A percentile compares a stretch with the other conserved stretches of the same genome.
Evolutionary conservation across 2,329 filamentous ascomycete genomes (phyloP).

Genomic region (Cordyceps cateniannulata): DNA sequence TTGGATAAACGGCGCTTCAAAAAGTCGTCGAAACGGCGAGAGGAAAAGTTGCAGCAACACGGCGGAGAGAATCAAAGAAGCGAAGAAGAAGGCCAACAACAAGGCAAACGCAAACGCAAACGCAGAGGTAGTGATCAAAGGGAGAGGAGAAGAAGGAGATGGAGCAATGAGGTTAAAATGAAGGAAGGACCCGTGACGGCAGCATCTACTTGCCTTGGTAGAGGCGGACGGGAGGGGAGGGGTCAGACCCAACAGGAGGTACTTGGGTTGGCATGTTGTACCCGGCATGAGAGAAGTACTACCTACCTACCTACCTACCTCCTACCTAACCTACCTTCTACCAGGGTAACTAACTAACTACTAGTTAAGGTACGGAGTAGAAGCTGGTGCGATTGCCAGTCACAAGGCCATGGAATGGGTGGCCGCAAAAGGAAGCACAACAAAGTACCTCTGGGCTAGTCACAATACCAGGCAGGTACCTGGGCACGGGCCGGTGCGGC

Average conservation of each 20-base stretch:
- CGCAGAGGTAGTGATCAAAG: not conserved
- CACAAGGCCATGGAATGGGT: too few species aligned
- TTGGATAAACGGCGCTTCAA: too few species aligned
- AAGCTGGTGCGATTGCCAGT: too few species aligned
- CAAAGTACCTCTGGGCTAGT: too few species aligned
- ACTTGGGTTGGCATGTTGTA: not conserved
- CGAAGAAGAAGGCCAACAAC: not conserved
- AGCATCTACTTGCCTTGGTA: not conserved
- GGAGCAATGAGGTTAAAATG: not conserved
- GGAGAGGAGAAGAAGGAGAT: not conserved
- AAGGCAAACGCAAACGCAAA: not conserved
- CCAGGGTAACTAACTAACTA: too few species aligned
- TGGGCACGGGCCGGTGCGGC: too few species aligned
- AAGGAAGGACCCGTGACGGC: conserved; percentile 1
- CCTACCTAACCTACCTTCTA: too few species aligned
- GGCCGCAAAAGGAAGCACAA: too few species aligned
- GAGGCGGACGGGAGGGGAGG: not conserved
- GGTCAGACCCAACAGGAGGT: not conserved
- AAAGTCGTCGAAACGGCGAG: not conserved
- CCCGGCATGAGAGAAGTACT: too few species aligned
- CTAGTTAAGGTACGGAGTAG: too few species aligned
- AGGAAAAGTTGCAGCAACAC: not conserved
- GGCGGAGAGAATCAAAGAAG: not conserved
- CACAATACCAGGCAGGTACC: too few species aligned
- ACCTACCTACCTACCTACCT: too few species aligned